Evolutionary conservation across 2,329 filamentous ascomycete species (phyloP).

Genomic region (Monosporascus sp.): DNA sequence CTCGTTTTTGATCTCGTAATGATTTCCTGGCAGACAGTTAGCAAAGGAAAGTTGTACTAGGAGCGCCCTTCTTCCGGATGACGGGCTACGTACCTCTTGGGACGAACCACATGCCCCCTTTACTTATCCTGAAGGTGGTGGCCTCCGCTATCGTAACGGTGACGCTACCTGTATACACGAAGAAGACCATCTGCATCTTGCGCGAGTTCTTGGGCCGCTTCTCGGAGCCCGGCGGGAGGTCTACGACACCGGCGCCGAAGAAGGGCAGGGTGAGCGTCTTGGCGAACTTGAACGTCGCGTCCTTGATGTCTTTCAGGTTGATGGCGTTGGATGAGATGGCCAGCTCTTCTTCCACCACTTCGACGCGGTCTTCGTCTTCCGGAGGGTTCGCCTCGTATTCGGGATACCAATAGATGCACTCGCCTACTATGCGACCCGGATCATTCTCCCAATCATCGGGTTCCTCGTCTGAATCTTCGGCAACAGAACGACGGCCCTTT

Average conservation of each 20-base stretch:
- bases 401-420: slow-evolving; percentile 60
- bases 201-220: slow-evolving; percentile 90
- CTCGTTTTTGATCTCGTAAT: slow-evolving; percentile 86
- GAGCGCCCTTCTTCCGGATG: background rate
- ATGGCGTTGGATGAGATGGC: slow-evolving; percentile 53
- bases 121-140: slow-evolving; percentile 73
- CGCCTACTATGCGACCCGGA: slow-evolving; percentile 58
- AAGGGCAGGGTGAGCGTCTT: slow-evolving; percentile 83
- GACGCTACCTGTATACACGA: slow-evolving; percentile 79
- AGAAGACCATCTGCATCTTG: slow-evolving; percentile 97
- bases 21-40: slow-evolving; percentile 61
- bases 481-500: slow-evolving; percentile 9
- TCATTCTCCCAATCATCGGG: slow-evolving; percentile 67
- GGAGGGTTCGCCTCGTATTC: slow-evolving; percentile 50
- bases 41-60: background rate
- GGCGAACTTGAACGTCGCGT: slow-evolving; percentile 76
- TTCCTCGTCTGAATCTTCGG: slow-evolving; percentile 49
- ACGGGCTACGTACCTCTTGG: slow-evolving; percentile 68
- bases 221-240: slow-evolving; percentile 74
- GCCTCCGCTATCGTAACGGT: slow-evolving; percentile 67
- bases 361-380: slow-evolving; percentile 48
- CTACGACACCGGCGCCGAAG: slow-evolving; percentile 85
- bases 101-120: slow-evolving; percentile 89
- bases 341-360: slow-evolving; percentile 49
- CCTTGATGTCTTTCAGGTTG: slow-evolving; percentile 52